A percentile compares a stretch with the other conserved stretches of the same genome.
phyloP scores from a whole-genome alignment of 1,284 basidiomycete species.

The Irpex sp. region DNA sequence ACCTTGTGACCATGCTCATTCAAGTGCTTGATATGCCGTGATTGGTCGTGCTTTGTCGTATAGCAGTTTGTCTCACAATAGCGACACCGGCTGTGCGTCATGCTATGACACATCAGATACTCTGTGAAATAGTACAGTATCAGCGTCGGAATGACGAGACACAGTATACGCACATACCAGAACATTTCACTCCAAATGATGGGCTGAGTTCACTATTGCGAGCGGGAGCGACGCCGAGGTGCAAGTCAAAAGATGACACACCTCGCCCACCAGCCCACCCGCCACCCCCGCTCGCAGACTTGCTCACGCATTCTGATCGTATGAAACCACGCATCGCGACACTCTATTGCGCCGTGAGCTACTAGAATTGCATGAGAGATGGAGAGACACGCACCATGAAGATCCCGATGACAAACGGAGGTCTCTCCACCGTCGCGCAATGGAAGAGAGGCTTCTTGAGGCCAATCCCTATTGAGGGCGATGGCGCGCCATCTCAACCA shows the following conservation, averaged over 20 bases:
- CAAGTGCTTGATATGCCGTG: no score
- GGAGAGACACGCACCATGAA: background rate
- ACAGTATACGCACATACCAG: no score
- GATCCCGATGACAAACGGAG: background rate
- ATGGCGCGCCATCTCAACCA: background rate
- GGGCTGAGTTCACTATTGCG: background rate
- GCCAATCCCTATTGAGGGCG: background rate
- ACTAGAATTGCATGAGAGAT: background rate
- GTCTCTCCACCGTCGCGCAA: background rate
- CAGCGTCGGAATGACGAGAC: no score
- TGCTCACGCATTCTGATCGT: background rate
- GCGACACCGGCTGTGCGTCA: no score
- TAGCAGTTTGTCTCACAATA: no score
- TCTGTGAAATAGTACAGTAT: no score
- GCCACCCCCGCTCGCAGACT: background rate
- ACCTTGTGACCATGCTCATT: no score
- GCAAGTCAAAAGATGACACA: background rate
- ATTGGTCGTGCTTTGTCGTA: no score
- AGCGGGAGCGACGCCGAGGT: background rate
- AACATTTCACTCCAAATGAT: no score
- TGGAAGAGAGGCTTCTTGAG: background rate
- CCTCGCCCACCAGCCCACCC: background rate
- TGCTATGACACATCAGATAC: no score
- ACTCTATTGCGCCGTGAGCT: background rate
- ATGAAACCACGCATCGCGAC: background rate